Evolutionary conservation across 192 early-diverging fungal genomes (phyloP), one percentile per base, ranked within the genome.

Genomic region (Backusella sp.): DNA sequence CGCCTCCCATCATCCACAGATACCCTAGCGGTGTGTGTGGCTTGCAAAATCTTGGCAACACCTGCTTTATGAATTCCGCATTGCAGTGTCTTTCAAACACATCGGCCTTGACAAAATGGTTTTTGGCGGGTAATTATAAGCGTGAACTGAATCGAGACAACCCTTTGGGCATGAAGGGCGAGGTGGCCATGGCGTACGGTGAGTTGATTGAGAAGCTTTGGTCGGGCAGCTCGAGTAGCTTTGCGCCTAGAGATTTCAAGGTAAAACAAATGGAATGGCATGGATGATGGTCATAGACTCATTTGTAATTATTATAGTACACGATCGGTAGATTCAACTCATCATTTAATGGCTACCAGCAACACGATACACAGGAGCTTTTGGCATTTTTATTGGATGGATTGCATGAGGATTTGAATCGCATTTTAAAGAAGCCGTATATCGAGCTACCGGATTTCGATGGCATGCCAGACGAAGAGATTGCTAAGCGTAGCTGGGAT

Each of bases 21-120:
- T 62, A 68, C 2, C 70, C 74, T 21, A 65, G 77, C 8, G 91
- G 90, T 46, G 76, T 87, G 4, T 90, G 87, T 73, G 95, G 95
- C 3, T 85, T 96, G 66, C 82, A 80, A 53, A 96, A 96, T 77
- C 80, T 96, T n/a, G 95, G 95, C 9, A 96, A 96, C 78, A 96
- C 95, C 0, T 96, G 95, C 84, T 96, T 92, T 76, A 96, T 96
- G 95, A 96, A 95, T 83, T 92, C 92, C 6, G 94, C 93, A 11
- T 78, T 96, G n/a, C 95, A 96, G 83, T 98, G 96, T 74, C 82
- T 98, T 44, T 91, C 91, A 49, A 91, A 94, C 72, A 92, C 92
- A 65, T 76, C 86, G 7, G 85, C 89, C 36, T 85, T 96, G 23
- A 87, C 88, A 21, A 81, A 82, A 30, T 94, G 88, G 76, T 88